Evolutionary conservation across 2,329 filamentous ascomycete species (phyloP).

Genomic region (Knoxdaviesia proteae): DNA sequence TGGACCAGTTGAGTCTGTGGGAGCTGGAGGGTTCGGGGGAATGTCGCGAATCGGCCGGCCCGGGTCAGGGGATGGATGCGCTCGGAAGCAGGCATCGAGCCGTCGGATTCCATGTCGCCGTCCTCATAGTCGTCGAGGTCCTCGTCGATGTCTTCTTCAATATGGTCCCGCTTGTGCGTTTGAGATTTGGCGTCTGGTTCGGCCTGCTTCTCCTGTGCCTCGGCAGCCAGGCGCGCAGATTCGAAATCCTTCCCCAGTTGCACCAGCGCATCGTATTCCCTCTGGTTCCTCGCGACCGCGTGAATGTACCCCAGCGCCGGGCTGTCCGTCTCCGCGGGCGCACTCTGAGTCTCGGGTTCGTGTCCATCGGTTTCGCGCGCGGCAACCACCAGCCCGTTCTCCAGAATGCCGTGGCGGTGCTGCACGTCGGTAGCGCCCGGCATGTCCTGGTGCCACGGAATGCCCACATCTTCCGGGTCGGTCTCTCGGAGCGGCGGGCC

Average conservation of each 20-base stretch:
- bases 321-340: constrained; percentile 22
- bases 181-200: constrained; percentile 12
- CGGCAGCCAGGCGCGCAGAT: constrained; percentile 10
- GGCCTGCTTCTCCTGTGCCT: constrained; percentile 13
- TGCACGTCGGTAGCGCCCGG: constrained; percentile 1
- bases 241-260: constrained; percentile 38
- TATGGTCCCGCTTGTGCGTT: constrained; percentile 11
- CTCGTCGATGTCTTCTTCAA: constrained; percentile 10
- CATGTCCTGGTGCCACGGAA: constrained; percentile 13
- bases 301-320: constrained; percentile 18
- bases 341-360: constrained; percentile 4
- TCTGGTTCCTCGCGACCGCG: constrained; percentile 28
- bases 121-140: constrained; percentile 15
- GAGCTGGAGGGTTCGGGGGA: constrained; percentile 53
- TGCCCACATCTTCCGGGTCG: constrained; percentile 35
- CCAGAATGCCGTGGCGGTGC: background rate
- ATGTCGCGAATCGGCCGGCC: constrained; percentile 53
- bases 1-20: constrained; percentile 47
- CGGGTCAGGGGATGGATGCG: constrained; percentile 57
- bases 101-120: constrained; percentile 13
- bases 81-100: constrained; percentile 4
- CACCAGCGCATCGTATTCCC: constrained; percentile 32
- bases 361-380: constrained; percentile 13
- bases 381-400: background rate
- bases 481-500: constrained; percentile 50